A percentile compares a stretch with the other conserved stretches of the same genome.
phyloP scores from a whole-genome alignment of 352 stramenopile genomes.

The Phytopythium oedochilum region DNA sequence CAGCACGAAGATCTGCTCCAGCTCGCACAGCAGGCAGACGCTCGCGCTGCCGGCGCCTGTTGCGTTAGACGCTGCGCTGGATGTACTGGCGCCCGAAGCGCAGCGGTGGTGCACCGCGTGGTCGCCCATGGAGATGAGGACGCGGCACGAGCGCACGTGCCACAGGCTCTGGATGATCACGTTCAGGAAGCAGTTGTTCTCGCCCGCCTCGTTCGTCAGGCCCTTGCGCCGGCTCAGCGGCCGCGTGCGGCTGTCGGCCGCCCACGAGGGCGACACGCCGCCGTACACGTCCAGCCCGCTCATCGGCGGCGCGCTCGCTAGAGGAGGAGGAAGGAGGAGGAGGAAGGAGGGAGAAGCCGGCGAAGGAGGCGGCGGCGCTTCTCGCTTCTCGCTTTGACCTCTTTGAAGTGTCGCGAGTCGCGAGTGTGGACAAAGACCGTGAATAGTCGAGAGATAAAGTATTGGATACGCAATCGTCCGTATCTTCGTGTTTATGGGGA shows the following conservation, averaged over 20 bases:
- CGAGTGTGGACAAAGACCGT: neutral
- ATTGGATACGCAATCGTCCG: neutral
- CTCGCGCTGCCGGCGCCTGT: neutral
- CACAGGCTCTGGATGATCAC: conserved; percentile 90
- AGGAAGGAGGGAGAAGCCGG: neutral
- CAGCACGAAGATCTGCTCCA: conserved; percentile 82
- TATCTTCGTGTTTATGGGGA: neutral
- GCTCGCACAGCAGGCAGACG: conserved; percentile 73
- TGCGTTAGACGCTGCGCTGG: conserved; percentile 27
- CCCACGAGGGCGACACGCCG: conserved; percentile 1
- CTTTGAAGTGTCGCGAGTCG: conserved; percentile 3
- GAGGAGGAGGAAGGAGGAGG: neutral
- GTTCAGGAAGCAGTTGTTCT: conserved; percentile 92
- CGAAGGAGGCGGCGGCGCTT: neutral
- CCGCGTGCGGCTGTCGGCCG: conserved; percentile 1
- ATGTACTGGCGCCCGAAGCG: no score
- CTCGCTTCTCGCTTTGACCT: neutral
- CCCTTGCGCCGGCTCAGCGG: conserved; percentile 67
- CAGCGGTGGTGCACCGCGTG: conserved; percentile 72
- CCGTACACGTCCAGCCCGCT: conserved; percentile 3
- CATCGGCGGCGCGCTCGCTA: no score
- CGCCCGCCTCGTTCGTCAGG: conserved; percentile 75
- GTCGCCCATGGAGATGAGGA: conserved; percentile 73
- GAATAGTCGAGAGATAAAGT: neutral
- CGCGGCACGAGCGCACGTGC: conserved; percentile 82